phyloP scores from a whole-genome alignment of 1,284 basidiomycete genomes.

The Cutaneotrichosporon arboriforme region DNA sequence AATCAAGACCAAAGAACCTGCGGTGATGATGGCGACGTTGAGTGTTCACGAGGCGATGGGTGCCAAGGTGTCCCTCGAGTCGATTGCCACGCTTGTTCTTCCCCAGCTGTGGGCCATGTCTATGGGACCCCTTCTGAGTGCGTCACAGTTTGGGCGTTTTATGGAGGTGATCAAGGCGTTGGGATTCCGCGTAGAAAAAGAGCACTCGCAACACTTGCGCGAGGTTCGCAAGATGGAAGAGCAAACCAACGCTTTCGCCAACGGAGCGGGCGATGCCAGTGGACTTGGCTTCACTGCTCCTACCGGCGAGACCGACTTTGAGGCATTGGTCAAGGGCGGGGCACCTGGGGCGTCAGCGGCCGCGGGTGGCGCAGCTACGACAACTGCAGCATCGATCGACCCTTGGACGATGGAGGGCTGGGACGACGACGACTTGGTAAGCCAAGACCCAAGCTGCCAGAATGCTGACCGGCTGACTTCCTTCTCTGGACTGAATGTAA shows the following conservation, averaged over 20 bases:
- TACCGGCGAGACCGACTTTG: constrained; percentile 45
- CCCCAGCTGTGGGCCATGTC: constrained; percentile 95
- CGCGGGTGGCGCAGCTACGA: background rate
- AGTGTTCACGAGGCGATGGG: constrained; percentile 96
- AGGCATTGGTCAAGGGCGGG: constrained; percentile 39
- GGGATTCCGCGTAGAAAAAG: constrained; percentile 44
- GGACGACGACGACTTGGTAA: constrained; percentile 31
- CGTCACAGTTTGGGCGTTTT: constrained; percentile 85
- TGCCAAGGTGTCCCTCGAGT: constrained; percentile 87
- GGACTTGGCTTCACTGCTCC: constrained; percentile 23
- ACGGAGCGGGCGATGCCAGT: constrained; percentile 20
- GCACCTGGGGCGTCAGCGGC: background rate
- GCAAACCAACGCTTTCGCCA: constrained; percentile 31
- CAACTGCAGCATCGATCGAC: constrained; percentile 12
- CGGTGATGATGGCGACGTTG: constrained; percentile 89
- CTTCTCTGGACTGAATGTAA: constrained; percentile 11
- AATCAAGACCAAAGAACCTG: constrained; percentile 91
- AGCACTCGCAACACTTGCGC: constrained; percentile 47
- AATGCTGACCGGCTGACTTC: constrained; percentile 8
- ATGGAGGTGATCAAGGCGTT: constrained; percentile 57
- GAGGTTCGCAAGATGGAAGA: constrained; percentile 46
- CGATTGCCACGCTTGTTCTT: constrained; percentile 85
- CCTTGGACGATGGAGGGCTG: constrained; percentile 44
- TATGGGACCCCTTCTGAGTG: constrained; percentile 85
- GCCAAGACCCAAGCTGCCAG: background rate